Evolutionary conservation across 371 early-diverging fungal genomes (phyloP).

Genomic region (Batkoa obscura): DNA sequence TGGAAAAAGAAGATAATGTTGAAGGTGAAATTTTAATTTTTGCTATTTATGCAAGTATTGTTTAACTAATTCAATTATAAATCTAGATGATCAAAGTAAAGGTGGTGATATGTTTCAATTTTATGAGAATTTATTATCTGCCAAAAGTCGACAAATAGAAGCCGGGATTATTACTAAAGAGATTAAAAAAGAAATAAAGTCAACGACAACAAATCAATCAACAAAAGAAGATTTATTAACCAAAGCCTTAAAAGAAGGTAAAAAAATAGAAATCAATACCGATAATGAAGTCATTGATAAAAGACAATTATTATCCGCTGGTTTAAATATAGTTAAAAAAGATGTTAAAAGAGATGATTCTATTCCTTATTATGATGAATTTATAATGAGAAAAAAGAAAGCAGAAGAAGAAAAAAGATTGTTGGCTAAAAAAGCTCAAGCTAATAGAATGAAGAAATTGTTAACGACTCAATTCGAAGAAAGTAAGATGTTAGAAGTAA

Average conservation of each 20-base stretch:
- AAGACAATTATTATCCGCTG: slow-evolving; percentile 49
- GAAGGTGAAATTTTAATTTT: slow-evolving; percentile 13
- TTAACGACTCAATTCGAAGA: slow-evolving; percentile 19
- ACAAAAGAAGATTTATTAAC: slow-evolving; percentile 12
- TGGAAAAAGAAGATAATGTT: slow-evolving; percentile 68
- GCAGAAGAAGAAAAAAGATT: slow-evolving; percentile 4
- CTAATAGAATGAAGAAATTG: slow-evolving; percentile 6
- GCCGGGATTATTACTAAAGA: slow-evolving; percentile 8
- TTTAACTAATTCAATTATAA: too few species aligned
- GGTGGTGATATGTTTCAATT: slow-evolving; percentile 13
- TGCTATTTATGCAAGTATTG: too few species aligned
- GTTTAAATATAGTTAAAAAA: slow-evolving; percentile 37
- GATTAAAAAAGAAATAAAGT: slow-evolving; percentile 5
- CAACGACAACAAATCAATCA: slow-evolving; percentile 11
- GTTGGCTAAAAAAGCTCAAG: slow-evolving; percentile 13
- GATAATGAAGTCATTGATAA: slow-evolving; percentile 65
- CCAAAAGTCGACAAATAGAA: slow-evolving; percentile 9
- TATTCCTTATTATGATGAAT: slow-evolving; percentile 13
- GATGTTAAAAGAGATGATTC: slow-evolving; percentile 16
- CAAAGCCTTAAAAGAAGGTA: slow-evolving; percentile 20
- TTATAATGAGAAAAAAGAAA: background rate
- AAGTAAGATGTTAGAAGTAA: slow-evolving; percentile 22
- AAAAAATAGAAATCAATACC: slow-evolving; percentile 37
- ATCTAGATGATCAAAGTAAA: too few species aligned
- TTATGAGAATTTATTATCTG: slow-evolving; percentile 26